Conservation (phyloP, 768 basidiomycete genomes). For the Leccinum longicurvipes region DNA sequence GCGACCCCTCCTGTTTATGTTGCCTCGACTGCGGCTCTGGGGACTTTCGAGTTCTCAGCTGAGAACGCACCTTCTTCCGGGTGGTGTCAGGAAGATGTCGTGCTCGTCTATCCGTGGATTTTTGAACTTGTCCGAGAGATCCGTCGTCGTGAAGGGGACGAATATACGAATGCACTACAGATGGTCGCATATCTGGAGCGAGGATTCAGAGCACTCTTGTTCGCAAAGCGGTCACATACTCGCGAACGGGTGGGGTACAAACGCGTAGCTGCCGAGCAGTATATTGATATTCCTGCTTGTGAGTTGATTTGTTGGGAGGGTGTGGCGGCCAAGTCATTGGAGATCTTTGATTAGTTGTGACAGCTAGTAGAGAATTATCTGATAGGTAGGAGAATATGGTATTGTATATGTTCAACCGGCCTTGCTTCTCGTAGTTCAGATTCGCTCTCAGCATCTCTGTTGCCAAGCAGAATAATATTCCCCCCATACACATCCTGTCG, state of each 20-base stretch:
- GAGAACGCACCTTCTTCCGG: background rate
- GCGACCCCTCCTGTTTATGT: background rate
- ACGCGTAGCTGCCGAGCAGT: constrained; percentile 7
- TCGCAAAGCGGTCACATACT: constrained; percentile 3
- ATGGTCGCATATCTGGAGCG: constrained; percentile 9
- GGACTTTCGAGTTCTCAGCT: background rate
- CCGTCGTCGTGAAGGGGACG: background rate
- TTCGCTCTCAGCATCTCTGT: no score
- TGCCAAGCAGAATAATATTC: no score
- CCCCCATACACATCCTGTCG: no score
- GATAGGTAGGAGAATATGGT: no score
- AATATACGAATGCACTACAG: background rate
- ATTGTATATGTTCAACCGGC: no score
- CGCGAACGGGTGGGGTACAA: constrained; percentile 13
- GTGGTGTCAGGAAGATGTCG: background rate
- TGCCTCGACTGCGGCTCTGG: constrained; percentile 1
- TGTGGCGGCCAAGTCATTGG: background rate
- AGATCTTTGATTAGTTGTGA: background rate
- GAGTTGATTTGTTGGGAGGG: background rate
- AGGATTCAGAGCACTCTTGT: constrained; percentile 5
- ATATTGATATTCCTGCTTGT: background rate
- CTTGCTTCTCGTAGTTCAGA: no score
- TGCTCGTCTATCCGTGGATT: constrained; percentile 13
- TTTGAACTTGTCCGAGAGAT: constrained; percentile 1
- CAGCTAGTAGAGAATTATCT: no score